Evolutionary conservation across 129 eudicot genomes (phyloP), one percentile per base, ranked within the genome.

Genomic region (Heracleum sosnowskyi): DNA sequence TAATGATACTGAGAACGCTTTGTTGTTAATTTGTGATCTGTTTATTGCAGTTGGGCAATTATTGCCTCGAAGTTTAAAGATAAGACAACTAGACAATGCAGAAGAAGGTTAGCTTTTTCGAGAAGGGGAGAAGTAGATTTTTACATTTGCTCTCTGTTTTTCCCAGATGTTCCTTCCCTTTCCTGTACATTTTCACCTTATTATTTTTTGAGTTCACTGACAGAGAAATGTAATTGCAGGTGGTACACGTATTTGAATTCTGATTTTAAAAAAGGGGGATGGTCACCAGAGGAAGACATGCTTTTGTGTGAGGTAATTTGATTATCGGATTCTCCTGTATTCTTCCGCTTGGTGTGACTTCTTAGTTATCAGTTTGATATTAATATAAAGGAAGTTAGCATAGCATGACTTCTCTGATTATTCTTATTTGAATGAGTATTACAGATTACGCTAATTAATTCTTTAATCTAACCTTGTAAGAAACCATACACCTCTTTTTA

Each of bases 161-260:
- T 35, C 42, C 20, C 73, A 70, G 29, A 53, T n/a, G 68, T 34
- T 49, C 36, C 51, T 78, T 11, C 6, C 74, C 12, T 24, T 72
- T 34, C 13, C 79, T 74, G 60, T 39, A 31, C 20, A 17, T 62
- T 74, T n/a, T 74, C 31, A 44, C 31, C 7, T 29, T 44, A 66
- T 47, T n/a, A n/a, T 28, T 69, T 78, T 26, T 76, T 57, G 8
- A 12, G 64, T n/a, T 31, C 41, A 51, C 44, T 78, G 55, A 55
- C 77, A 72, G 71, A 75, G 33, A 15, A 12, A 13, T 75, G 36
- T 31, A 68, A 16, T 69, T 63, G 79, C 88, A 96, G 99, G 84
- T 96, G 99, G 99, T 96, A 81, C 86, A 90, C 97, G 70, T 92
- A 96, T 83, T 87, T 92, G 88, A 96, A 96, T 81, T 92, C 97